Evolutionary conservation across 345 rosid species (phyloP).

Genomic region (Rhodomyrtus tomentosa): DNA sequence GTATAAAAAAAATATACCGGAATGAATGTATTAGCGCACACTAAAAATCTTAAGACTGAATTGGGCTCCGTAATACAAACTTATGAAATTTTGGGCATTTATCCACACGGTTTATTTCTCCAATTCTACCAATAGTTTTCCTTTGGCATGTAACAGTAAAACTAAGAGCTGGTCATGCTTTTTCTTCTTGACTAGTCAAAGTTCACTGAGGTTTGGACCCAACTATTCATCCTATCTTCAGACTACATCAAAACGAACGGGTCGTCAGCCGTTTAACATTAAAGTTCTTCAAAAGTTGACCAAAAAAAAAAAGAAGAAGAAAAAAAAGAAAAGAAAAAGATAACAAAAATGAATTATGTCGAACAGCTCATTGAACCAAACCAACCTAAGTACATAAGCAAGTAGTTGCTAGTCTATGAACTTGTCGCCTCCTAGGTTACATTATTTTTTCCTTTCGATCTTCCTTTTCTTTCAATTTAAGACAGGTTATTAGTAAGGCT

Average conservation of each 20-base stretch:
- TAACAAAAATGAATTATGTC: background rate
- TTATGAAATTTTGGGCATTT: background rate
- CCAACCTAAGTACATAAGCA: background rate
- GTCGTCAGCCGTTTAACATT: background rate
- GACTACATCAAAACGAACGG: background rate
- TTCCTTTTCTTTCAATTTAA: background rate
- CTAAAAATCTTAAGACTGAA: background rate
- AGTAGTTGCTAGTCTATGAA: background rate
- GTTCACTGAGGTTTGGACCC: background rate
- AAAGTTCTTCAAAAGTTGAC: background rate
- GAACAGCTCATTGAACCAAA: background rate
- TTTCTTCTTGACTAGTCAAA: background rate
- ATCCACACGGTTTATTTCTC: background rate
- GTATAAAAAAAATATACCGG: background rate
- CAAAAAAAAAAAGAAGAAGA: background rate
- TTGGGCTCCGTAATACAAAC: accelerated
- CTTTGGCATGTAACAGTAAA: background rate
- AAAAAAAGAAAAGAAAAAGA: background rate
- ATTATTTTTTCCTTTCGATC: background rate
- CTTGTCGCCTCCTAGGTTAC: background rate
- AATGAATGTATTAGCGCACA: accelerated
- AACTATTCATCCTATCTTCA: background rate
- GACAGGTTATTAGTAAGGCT: background rate
- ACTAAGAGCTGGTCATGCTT: background rate
- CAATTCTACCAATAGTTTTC: background rate